Base-by-base conservation (phyloP, 306 rosid species). In the Quercus suber region DNA sequence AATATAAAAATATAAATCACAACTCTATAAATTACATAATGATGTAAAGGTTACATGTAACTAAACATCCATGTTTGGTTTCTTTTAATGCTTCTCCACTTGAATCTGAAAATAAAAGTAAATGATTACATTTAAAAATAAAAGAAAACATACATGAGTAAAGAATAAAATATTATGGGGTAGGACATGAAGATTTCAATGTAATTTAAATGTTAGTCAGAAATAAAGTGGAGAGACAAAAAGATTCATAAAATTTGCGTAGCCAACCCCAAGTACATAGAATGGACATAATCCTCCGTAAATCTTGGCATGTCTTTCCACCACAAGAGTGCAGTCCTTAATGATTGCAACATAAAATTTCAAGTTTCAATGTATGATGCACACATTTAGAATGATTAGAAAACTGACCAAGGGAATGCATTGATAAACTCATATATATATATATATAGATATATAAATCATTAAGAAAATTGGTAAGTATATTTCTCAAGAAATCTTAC, bases 401-500 rank as follows among this genome's bases (percentile, higher is more conserved):
- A 82, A 63, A 23, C 59, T n/a, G 63, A 69, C 53, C 53, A 45
- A 9, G 53, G 53, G 53, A 12, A 45, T 45, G 53, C 53, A 45
- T 45, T 45, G 53, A 11, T 45, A 45, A 45, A 45, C 15, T 45
- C 15, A 45, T 11, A 45, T 45, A 45, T 3, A 11, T 45, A 11
- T 45, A 70, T 70, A 65, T 45, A 45, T 45, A 45, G 3, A 11
- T 45, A 70, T 70, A 51, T 69, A 60, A 35, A 80, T 81, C 70
- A 31, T 57, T 57, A 68, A 27, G 61, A 75, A 78, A 69, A 78
- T 27, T 71, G n/a, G 75, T 55, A 81, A 72, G 55, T 56, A 56
- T 31, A 52, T 75, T 49, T 72, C 73, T 71, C 41, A 69, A 70
- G 56, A 41, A 72, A 56, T 79, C 70, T 69, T 68, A 83, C 80